Conservation (phyloP, 768 basidiomycete species). For the Fibroporia radiculosa region DNA sequence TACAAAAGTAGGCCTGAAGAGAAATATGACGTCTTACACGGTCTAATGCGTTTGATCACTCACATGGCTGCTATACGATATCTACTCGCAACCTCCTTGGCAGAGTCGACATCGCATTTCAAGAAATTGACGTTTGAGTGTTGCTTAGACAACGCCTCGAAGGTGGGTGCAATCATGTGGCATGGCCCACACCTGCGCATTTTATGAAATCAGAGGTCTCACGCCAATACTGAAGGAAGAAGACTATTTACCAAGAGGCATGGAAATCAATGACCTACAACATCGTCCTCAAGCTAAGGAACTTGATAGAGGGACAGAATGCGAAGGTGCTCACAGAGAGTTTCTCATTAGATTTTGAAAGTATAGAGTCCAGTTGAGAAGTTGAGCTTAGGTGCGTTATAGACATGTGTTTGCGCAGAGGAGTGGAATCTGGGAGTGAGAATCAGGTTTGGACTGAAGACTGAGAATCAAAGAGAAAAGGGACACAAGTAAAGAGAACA, state of each 20-base stretch:
- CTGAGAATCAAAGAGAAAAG: neutral
- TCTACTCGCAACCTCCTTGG: constrained; percentile 52
- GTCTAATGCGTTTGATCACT: constrained; percentile 13
- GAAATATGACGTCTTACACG: neutral
- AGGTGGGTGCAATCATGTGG: constrained; percentile 73
- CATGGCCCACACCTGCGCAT: constrained; percentile 75
- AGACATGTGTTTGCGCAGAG: constrained; percentile 32
- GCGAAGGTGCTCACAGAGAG: constrained; percentile 41
- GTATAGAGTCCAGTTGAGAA: constrained; percentile 52
- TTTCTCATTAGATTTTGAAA: constrained; percentile 54
- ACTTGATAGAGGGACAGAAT: neutral
- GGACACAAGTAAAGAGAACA: neutral
- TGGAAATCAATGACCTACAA: constrained; percentile 79
- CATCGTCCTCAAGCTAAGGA: constrained; percentile 3
- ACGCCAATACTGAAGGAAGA: neutral
- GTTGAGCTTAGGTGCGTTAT: constrained; percentile 57
- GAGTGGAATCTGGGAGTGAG: neutral
- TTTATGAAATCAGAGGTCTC: constrained; percentile 6
- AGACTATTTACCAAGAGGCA: constrained; percentile 59
- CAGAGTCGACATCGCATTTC: constrained; percentile 76
- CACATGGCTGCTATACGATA: constrained; percentile 73
- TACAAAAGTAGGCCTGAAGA: constrained; percentile 71
- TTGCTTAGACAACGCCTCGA: constrained; percentile 60
- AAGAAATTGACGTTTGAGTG: constrained; percentile 71
- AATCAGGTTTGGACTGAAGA: neutral